A percentile compares a stretch with the other conserved stretches of the same genome.
Evolutionary conservation across 139 green algal genomes (phyloP).

Genomic region (Tetraselmis chui): DNA sequence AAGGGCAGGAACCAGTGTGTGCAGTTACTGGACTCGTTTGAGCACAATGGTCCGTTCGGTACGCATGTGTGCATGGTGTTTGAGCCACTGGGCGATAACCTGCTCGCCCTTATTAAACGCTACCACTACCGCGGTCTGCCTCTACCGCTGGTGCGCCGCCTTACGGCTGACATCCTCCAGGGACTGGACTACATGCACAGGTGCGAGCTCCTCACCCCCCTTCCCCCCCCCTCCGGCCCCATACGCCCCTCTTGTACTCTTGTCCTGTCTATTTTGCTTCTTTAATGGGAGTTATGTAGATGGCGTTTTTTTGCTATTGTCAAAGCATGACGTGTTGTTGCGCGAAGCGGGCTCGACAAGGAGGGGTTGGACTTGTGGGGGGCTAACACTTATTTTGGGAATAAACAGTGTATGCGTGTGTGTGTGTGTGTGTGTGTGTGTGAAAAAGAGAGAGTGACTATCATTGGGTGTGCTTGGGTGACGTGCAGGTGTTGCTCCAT

Average conservation of each 20-base stretch:
- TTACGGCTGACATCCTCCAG: conserved; percentile 67
- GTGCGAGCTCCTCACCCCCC: conserved; percentile 15
- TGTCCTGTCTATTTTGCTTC: too few relatives aligned
- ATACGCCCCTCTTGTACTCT: neutral
- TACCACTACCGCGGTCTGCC: conserved; percentile 84
- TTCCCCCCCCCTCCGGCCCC: too few relatives aligned
- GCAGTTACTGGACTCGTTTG: conserved; percentile 84
- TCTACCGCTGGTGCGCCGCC: conserved; percentile 59
- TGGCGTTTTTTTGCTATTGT: too few relatives aligned
- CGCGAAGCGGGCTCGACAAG: too few relatives aligned
- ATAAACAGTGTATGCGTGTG: too few relatives aligned
- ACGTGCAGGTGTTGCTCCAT: conserved; percentile 53
- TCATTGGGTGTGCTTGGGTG: neutral
- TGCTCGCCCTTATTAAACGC: conserved; percentile 62
- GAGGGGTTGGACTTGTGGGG: too few relatives aligned
- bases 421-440: too few relatives aligned
- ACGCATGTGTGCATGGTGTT: conserved; percentile 98
- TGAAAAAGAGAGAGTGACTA: too few relatives aligned
- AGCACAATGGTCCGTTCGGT: conserved; percentile 86
- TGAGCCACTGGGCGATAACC: conserved; percentile 68
- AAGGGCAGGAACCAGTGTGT: conserved; percentile 51
- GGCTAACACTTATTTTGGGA: too few relatives aligned
- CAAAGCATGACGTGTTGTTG: too few relatives aligned
- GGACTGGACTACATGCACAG: conserved; percentile 91
- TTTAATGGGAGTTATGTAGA: too few relatives aligned